Percentiles rank a stretch among this genome's conserved stretches.
Evolutionary conservation across 2,329 filamentous ascomycete species (phyloP).

Genomic region (Aaosphaeria arxii): DNA sequence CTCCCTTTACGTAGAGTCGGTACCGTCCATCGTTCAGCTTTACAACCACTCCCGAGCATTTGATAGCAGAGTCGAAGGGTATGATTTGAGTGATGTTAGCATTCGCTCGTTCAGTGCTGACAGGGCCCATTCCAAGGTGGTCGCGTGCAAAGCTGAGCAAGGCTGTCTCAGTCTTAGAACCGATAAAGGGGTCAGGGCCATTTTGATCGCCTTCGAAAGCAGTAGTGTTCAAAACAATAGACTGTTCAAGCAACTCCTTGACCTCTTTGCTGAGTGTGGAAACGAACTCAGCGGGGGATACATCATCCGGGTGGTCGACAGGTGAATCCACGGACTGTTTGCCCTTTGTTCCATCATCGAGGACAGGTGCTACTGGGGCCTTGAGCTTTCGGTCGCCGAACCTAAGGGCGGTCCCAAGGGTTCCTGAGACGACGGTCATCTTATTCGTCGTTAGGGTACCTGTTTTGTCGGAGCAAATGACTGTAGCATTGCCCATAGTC

Average conservation of each 20-base stretch:
- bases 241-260: conserved; percentile 59
- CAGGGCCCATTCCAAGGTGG: conserved; percentile 60
- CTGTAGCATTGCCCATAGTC: conserved; percentile 69
- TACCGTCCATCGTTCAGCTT: conserved; percentile 55
- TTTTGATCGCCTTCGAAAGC: conserved; percentile 43
- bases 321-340: conserved; percentile 30
- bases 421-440: conserved; percentile 67
- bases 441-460: conserved; percentile 43
- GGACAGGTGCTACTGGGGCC: conserved; percentile 5
- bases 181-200: conserved; percentile 57
- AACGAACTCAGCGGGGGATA: conserved; percentile 55
- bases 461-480: conserved; percentile 68
- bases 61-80: conserved; percentile 63
- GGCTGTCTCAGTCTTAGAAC: conserved; percentile 76
- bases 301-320: conserved; percentile 43
- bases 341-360: conserved; percentile 30
- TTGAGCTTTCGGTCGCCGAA: conserved; percentile 49
- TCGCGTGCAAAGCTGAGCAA: conserved; percentile 68
- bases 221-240: conserved; percentile 42
- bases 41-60: conserved; percentile 67
- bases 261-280: conserved; percentile 50
- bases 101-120: conserved; percentile 62
- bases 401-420: conserved; percentile 58
- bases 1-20: conserved; percentile 55
- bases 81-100: conserved; percentile 56